A percentile compares a stretch with the other conserved stretches of the same genome.
These are phyloP conservation scores for Coemansia sp. DNA, from an alignment of 192 early-diverging fungal genomes.

Conservation along the genomic window DNA sequence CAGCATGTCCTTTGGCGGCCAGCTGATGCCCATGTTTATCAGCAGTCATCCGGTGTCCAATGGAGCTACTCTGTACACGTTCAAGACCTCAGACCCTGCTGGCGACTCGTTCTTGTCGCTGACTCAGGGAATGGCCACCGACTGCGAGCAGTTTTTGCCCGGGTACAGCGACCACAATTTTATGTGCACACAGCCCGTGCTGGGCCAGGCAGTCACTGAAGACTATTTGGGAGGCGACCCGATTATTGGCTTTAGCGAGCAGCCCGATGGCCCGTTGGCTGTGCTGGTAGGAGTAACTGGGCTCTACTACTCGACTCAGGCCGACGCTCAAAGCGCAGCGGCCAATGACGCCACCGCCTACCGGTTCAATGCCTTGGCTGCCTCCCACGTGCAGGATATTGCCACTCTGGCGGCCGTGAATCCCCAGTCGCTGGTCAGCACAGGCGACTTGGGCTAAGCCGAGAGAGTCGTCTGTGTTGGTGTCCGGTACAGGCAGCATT, in stretches of 20 bases:
- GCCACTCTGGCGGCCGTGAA: slow-evolving; percentile 15
- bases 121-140: slow-evolving; percentile 10
- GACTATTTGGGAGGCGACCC: slow-evolving; percentile 45
- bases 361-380: slow-evolving; percentile 32
- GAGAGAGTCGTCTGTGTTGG: no score
- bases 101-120: slow-evolving; percentile 25
- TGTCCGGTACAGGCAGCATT: no score
- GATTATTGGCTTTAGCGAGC: slow-evolving; percentile 32
- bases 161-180: slow-evolving; percentile 11
- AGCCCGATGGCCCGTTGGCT: slow-evolving; percentile 11
- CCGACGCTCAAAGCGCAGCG: slow-evolving; percentile 12
- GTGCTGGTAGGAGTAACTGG: slow-evolving; percentile 40
- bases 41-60: slow-evolving; percentile 4
- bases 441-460: slow-evolving; percentile 12
- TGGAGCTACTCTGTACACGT: slow-evolving; percentile 14
- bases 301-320: slow-evolving; percentile 30
- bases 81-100: slow-evolving; percentile 15
- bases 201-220: slow-evolving; percentile 20
- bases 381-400: slow-evolving; percentile 15
- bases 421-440: slow-evolving; percentile 16
- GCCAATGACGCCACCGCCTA: slow-evolving; percentile 33
- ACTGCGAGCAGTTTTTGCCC: slow-evolving; percentile 17
- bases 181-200: slow-evolving; percentile 36
- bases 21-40: slow-evolving; percentile 21
- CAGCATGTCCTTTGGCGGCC: slow-evolving; percentile 11